Percentiles rank a stretch among this genome's conserved stretches.
Evolutionary conservation across 306 rosid genomes (phyloP).

Genomic region (Rosa rugosa): DNA sequence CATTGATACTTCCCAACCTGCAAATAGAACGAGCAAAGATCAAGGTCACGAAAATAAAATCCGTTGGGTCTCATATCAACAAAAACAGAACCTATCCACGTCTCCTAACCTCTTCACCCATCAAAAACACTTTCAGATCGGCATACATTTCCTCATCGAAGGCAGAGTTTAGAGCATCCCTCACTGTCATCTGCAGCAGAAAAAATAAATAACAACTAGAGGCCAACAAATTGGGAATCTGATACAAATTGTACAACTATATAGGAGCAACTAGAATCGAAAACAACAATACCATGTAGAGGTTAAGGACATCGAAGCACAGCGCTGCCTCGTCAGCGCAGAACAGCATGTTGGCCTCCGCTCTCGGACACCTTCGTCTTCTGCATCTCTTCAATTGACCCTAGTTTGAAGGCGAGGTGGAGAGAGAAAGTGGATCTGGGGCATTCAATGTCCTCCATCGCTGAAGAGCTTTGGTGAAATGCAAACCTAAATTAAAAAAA

Average conservation of each 20-base stretch:
- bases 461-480: too few species aligned
- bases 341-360: too few species aligned
- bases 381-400: too few species aligned
- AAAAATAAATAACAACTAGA: not conserved
- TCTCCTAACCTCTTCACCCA: slow-evolving; percentile 90
- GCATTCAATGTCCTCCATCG: too few species aligned
- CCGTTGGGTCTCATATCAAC: not conserved
- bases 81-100: not conserved
- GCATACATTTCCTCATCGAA: slow-evolving; percentile 99
- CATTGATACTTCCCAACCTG: slow-evolving; percentile 99
- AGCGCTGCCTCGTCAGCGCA: too few species aligned
- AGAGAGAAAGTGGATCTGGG: too few species aligned
- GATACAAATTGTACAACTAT: not conserved
- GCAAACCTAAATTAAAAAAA: too few species aligned
- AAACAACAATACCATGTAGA: slow-evolving; percentile 35
- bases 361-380: too few species aligned
- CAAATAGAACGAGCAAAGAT: slow-evolving; percentile 19
- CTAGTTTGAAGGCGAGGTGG: too few species aligned
- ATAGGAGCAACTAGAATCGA: not conserved
- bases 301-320: too few species aligned
- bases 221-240: not conserved
- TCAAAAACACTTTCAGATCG: slow-evolving; percentile 89
- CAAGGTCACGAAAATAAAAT: not conserved
- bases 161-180: slow-evolving; percentile 92
- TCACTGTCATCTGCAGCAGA: slow-evolving; percentile 60